These are phyloP conservation scores for Exidia glandulosa DNA, from an alignment of 768 basidiomycete genomes.

Conservation along the genomic window DNA sequence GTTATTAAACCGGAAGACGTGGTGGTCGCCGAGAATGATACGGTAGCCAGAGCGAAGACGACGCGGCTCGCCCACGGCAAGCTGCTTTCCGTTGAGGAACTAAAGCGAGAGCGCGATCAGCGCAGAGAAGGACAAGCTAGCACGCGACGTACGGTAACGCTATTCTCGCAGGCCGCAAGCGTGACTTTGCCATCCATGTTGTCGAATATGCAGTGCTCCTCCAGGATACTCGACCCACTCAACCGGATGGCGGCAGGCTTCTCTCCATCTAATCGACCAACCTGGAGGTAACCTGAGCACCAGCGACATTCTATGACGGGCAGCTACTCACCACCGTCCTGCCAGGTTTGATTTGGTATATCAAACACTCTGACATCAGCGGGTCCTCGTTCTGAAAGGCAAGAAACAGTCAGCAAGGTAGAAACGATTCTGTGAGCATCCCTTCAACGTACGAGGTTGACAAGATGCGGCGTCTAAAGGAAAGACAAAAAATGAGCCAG, in stretches of 20 bases:
- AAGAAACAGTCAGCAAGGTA: too few species aligned
- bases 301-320: too few species aligned
- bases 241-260: constrained; percentile 80
- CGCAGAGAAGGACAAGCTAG: background rate
- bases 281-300: too few species aligned
- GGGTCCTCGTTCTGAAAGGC: constrained; percentile 94
- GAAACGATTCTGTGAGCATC: too few species aligned
- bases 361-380: constrained; percentile 90
- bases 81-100: constrained; percentile 92
- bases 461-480: constrained; percentile 79
- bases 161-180: constrained; percentile 66
- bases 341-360: constrained; percentile 85
- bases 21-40: constrained; percentile 93
- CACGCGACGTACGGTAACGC: constrained; percentile 59
- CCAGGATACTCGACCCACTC: constrained; percentile 82
- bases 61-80: constrained; percentile 65
- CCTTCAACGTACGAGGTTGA: too few species aligned
- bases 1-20: constrained; percentile 96
- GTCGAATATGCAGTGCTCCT: constrained; percentile 89
- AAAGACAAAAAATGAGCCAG: background rate
- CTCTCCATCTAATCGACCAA: constrained; percentile 79
- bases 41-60: constrained; percentile 91
- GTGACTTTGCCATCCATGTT: constrained; percentile 78
- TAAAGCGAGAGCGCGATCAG: constrained; percentile 23
- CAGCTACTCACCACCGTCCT: too few species aligned